phyloP scores from a whole-genome alignment of 2,329 filamentous ascomycete species.

The Hypoxylon rubiginosum region DNA sequence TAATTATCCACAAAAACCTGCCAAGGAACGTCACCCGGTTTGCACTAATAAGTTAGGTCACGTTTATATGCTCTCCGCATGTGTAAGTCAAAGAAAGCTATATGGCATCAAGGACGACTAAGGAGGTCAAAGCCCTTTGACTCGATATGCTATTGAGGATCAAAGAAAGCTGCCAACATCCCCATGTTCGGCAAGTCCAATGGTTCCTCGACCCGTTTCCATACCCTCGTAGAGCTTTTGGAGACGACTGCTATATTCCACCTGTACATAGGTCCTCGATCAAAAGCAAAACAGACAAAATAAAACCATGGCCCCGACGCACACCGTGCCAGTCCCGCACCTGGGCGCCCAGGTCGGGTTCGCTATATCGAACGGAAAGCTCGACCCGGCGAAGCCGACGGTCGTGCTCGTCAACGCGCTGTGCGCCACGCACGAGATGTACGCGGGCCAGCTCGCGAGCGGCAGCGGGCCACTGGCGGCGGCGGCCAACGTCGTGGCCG shows the following conservation, averaged over 20 bases:
- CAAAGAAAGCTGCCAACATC: slow-evolving; percentile 4
- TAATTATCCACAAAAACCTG: too few species aligned
- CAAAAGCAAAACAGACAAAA: neutral
- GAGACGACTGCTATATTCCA: too few species aligned
- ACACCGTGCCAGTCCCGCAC: slow-evolving; percentile 39
- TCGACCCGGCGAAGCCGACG: slow-evolving; percentile 65
- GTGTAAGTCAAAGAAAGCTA: slow-evolving; percentile 20
- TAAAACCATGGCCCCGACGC: slow-evolving; percentile 33
- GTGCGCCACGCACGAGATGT: slow-evolving; percentile 63
- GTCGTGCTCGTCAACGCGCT: slow-evolving; percentile 66
- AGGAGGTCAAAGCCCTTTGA: slow-evolving; percentile 30
- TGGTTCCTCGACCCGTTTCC: neutral
- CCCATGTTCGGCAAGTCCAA: neutral
- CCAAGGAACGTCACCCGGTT: too few species aligned
- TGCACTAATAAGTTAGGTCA: neutral
- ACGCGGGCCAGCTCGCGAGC: slow-evolving; percentile 59
- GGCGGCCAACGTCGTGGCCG: slow-evolving; percentile 63
- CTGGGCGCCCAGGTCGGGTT: slow-evolving; percentile 38
- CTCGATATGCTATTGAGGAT: slow-evolving; percentile 23
- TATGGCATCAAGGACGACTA: slow-evolving; percentile 4
- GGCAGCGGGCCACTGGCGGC: slow-evolving; percentile 56
- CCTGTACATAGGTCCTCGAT: too few species aligned
- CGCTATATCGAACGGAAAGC: slow-evolving; percentile 30
- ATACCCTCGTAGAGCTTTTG: too few species aligned
- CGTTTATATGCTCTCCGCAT: too few species aligned